Conservation (phyloP, 179 eudicot species). For the Vitellaria paradoxa region DNA sequence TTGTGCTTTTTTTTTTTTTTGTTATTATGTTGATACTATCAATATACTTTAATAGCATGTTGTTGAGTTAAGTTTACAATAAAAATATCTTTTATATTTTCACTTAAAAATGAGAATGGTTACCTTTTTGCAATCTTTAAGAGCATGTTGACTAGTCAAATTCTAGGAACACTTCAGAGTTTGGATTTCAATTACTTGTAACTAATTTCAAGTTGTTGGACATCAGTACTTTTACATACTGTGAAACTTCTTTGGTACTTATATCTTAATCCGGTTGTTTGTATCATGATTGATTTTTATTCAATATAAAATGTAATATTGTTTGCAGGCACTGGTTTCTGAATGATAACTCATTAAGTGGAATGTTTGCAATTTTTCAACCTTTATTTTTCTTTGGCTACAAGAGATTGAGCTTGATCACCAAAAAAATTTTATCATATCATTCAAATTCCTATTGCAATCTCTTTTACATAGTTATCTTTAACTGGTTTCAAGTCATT, state of each 20-base stretch:
- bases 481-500: constrained; percentile 7
- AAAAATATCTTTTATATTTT: too few relatives aligned
- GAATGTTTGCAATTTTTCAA: constrained; percentile 42
- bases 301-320: background rate
- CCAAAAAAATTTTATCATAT: background rate
- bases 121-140: too few relatives aligned
- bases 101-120: too few relatives aligned
- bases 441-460: constrained; percentile 11
- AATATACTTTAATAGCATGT: too few relatives aligned
- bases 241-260: background rate
- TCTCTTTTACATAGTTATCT: constrained; percentile 4
- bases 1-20: too few relatives aligned
- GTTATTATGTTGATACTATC: too few relatives aligned
- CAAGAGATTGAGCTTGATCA: constrained; percentile 5
- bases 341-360: constrained; percentile 51
- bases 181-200: constrained; percentile 27
- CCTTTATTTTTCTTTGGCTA: constrained; percentile 5
- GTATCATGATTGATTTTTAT: background rate
- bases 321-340: constrained; percentile 44
- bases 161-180: constrained; percentile 39
- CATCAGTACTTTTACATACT: background rate
- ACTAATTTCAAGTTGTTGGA: background rate
- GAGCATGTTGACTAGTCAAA: constrained; percentile 54
- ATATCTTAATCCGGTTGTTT: background rate
- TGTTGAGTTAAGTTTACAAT: too few relatives aligned